phyloP scores from a whole-genome alignment of 768 basidiomycete genomes.

The Phlebiopsis flavidoalba region DNA sequence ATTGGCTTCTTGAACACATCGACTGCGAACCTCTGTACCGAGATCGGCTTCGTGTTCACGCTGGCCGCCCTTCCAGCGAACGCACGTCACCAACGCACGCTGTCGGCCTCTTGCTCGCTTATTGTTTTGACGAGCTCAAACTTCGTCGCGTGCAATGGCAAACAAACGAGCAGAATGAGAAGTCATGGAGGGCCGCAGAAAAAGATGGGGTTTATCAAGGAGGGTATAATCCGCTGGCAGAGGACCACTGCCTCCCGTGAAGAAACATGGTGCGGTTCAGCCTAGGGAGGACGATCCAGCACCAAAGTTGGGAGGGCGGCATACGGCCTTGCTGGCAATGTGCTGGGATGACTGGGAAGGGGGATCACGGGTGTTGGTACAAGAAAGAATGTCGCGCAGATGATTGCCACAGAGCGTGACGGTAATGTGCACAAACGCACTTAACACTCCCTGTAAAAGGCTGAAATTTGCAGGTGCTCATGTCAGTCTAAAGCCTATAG shows the following conservation, averaged over 20 bases:
- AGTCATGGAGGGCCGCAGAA: constrained; percentile 46
- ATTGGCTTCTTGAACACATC: constrained; percentile 31
- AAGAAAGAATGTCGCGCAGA: not conserved
- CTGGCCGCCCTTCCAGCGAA: constrained; percentile 32
- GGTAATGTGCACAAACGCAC: too few species aligned
- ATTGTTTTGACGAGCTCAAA: constrained; percentile 41
- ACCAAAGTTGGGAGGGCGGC: constrained; percentile 30
- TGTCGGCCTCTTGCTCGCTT: constrained; percentile 35
- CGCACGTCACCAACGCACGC: constrained; percentile 36
- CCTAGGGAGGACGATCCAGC: constrained; percentile 20
- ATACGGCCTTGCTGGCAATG: constrained; percentile 42
- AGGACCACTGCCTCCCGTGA: constrained; percentile 36
- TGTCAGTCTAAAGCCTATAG: too few species aligned
- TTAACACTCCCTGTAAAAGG: too few species aligned
- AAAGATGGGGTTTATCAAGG: constrained; percentile 53
- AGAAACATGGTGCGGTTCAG: constrained; percentile 22
- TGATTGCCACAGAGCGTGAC: not conserved
- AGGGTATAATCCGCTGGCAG: constrained; percentile 53
- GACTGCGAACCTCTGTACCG: constrained; percentile 24
- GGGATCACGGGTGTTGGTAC: not conserved
- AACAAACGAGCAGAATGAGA: constrained; percentile 42
- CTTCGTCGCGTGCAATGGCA: constrained; percentile 63
- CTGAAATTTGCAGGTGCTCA: too few species aligned
- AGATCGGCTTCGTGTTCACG: constrained; percentile 33
- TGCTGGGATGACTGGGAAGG: constrained; percentile 60